Percentiles rank a stretch among this genome's conserved stretches.
Conservation (phyloP, 805 yeast genomes). For the Yarrowia bubula region DNA sequence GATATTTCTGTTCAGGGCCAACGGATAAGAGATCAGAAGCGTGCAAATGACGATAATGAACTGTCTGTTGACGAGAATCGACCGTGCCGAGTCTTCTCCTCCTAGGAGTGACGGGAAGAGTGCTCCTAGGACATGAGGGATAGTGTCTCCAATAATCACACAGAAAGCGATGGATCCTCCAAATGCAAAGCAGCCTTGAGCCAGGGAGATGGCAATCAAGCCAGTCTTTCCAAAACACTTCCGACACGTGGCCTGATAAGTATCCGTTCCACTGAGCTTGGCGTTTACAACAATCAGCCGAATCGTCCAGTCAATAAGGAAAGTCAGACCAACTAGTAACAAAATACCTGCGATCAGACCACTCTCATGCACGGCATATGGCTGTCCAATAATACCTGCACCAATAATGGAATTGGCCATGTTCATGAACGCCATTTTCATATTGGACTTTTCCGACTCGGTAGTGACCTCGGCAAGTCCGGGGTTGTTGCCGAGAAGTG, state of each 20-base stretch:
- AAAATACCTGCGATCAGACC: constrained; percentile 76
- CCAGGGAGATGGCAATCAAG: constrained; percentile 58
- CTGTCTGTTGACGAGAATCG: constrained; percentile 61
- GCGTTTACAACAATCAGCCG: constrained; percentile 75
- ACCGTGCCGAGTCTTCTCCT: constrained; percentile 39
- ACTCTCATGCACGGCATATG: constrained; percentile 77
- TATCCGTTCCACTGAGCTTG: constrained; percentile 66
- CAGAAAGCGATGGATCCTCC: constrained; percentile 95
- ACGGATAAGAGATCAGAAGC: constrained; percentile 72
- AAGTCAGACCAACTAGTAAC: constrained; percentile 56
- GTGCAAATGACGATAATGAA: constrained; percentile 70
- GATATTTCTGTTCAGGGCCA: constrained; percentile 76
- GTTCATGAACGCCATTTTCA: constrained; percentile 92
- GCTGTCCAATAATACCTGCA: constrained; percentile 94
- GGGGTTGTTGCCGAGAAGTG: constrained; percentile 11
- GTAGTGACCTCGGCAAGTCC: constrained; percentile 2
- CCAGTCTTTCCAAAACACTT: constrained; percentile 77
- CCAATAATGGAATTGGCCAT: constrained; percentile 95
- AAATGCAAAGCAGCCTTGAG: constrained; percentile 87
- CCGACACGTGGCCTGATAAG: constrained; percentile 83
- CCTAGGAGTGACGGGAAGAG: constrained; percentile 49
- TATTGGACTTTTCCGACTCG: constrained; percentile 46
- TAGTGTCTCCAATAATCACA: constrained; percentile 90
- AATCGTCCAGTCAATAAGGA: constrained; percentile 85
- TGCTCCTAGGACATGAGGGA: constrained; percentile 81